Evolutionary conservation across 2,329 filamentous ascomycete species (phyloP).

Genomic region (Penicillium occitanis): DNA sequence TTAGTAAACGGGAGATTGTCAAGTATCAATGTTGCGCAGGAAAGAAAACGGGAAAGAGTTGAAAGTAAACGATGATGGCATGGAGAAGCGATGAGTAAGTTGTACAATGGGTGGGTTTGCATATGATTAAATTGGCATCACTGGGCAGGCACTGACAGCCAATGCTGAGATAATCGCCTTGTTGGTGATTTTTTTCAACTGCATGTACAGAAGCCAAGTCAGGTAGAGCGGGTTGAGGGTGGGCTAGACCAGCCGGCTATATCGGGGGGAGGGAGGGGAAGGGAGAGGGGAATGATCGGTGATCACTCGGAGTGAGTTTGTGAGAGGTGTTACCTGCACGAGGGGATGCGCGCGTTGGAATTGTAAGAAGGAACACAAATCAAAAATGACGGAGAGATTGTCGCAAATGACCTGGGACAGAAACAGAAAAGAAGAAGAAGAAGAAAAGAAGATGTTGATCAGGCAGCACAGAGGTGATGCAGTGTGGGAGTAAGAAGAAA

Average conservation of each 20-base stretch:
- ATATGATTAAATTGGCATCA: neutral
- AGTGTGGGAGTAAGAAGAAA: slow-evolving; percentile 16
- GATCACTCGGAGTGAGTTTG: slow-evolving; percentile 14
- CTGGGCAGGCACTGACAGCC: slow-evolving; percentile 7
- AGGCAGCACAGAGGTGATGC: neutral
- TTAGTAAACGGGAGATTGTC: slow-evolving; percentile 22
- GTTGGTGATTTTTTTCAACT: slow-evolving; percentile 22
- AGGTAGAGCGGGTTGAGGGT: slow-evolving; percentile 29
- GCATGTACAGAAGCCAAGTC: slow-evolving; percentile 25
- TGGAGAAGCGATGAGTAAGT: neutral
- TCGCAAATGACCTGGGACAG: neutral
- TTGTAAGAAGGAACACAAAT: slow-evolving; percentile 12
- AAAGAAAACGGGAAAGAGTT: no score
- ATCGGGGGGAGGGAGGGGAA: slow-evolving; percentile 7
- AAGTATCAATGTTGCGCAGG: neutral
- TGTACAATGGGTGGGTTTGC: neutral
- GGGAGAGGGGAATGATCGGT: slow-evolving; percentile 4
- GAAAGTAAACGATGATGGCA: neutral
- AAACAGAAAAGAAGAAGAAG: slow-evolving; percentile 4
- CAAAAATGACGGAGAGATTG: slow-evolving; percentile 14
- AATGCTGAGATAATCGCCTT: slow-evolving; percentile 14
- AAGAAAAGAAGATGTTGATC: neutral
- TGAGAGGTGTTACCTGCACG: slow-evolving; percentile 18
- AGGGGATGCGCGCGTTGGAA: neutral
- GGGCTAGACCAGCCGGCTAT: slow-evolving; percentile 22